These are phyloP conservation scores for Stephanodiscus minutulus DNA, from an alignment of 108 stramenopile genomes.

Conservation along the genomic window DNA sequence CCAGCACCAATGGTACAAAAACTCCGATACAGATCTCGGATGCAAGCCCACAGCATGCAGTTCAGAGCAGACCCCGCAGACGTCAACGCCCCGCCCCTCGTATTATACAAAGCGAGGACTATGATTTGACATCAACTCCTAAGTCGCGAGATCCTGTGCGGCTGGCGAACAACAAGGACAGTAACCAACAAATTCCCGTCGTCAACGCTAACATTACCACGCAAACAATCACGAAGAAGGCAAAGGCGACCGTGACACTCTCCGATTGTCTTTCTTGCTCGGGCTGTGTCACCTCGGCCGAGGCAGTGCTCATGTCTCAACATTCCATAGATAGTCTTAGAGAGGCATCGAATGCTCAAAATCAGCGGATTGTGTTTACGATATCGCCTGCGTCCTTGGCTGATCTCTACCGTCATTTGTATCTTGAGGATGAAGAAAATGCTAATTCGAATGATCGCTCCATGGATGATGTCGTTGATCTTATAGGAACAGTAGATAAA, in stretches of 20 bases:
- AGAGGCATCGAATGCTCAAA: conserved; percentile 23
- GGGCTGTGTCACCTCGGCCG: conserved; percentile 99
- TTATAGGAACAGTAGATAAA: not conserved
- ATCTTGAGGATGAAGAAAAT: conserved; percentile 18
- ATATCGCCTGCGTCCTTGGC: conserved; percentile 77
- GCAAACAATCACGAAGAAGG: conserved; percentile 38
- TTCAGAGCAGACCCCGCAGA: not conserved
- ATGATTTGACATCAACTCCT: conserved; percentile 4
- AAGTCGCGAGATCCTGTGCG: conserved; percentile 9
- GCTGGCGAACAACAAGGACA: conserved; percentile 10
- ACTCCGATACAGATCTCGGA: conserved; percentile 1
- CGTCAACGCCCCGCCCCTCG: conserved; percentile 29
- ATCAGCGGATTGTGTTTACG: conserved; percentile 53
- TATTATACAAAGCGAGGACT: conserved; percentile 18
- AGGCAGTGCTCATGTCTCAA: conserved; percentile 94
- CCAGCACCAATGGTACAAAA: conserved; percentile 1
- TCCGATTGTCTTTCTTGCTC: conserved; percentile 98
- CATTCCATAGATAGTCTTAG: conserved; percentile 73
- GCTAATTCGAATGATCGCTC: not conserved
- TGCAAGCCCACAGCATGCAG: not conserved
- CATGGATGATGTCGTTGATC: not conserved
- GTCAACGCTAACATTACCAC: conserved; percentile 11
- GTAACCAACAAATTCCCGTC: conserved; percentile 4
- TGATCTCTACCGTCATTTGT: conserved; percentile 73
- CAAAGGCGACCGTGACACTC: conserved; percentile 83